Conservation (phyloP, 805 yeast genomes). For the Teunomyces lycoperdinae region DNA sequence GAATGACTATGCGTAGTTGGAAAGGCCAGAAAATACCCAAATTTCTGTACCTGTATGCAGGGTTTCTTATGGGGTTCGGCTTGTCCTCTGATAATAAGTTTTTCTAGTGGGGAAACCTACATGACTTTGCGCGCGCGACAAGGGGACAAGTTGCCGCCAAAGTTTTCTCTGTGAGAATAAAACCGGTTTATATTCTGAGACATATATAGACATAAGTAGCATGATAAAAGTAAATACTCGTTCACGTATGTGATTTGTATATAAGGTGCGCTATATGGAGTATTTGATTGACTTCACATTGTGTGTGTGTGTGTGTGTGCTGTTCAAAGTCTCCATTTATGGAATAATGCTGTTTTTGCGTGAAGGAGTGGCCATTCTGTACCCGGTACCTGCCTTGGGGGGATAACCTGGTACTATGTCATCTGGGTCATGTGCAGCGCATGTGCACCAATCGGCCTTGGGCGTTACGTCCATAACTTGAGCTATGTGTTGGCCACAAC, state of each 20-base stretch:
- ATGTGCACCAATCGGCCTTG: conserved; percentile 51
- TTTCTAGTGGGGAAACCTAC: background rate
- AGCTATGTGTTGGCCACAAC: conserved; percentile 58
- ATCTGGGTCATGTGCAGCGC: conserved; percentile 43
- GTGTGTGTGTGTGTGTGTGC: no score
- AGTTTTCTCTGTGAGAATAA: background rate
- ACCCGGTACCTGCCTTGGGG: conserved; percentile 64
- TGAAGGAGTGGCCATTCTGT: background rate
- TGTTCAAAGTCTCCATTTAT: background rate
- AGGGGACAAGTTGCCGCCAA: background rate
- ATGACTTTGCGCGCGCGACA: background rate
- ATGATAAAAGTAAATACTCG: background rate
- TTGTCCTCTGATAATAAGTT: conserved; percentile 1
- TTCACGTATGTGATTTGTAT: no score
- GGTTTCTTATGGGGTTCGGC: background rate
- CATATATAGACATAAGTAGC: background rate
- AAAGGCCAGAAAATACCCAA: background rate
- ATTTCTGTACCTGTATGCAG: background rate
- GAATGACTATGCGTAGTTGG: conserved; percentile 2
- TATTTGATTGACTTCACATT: no score
- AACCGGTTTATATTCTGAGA: background rate
- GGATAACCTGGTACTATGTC: conserved; percentile 41
- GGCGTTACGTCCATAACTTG: conserved; percentile 53
- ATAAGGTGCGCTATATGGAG: no score
- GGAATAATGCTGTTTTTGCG: conserved; percentile 4